phyloP scores from a whole-genome alignment of 2,329 filamentous ascomycete species.

The Hypoxylon sp. region DNA sequence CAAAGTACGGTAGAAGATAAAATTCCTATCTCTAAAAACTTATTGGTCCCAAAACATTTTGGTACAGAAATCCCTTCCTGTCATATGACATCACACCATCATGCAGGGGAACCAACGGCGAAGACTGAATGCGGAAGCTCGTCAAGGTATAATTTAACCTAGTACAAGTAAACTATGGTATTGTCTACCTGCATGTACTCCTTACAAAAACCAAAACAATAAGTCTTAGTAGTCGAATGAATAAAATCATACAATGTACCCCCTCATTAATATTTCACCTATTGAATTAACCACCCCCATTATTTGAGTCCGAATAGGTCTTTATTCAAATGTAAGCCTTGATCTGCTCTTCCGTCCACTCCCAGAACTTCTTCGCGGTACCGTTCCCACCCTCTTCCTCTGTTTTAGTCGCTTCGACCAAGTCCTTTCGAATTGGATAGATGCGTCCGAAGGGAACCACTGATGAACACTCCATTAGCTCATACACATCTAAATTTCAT shows the following conservation, averaged over 20 bases:
- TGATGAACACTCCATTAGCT: slow-evolving; percentile 30
- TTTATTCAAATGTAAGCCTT: slow-evolving; percentile 48
- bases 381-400: slow-evolving; percentile 58
- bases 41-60: background rate
- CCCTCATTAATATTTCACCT: background rate
- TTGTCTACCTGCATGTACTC: too few species aligned
- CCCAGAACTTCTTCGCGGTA: slow-evolving; percentile 59
- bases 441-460: slow-evolving; percentile 65
- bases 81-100: slow-evolving; percentile 13
- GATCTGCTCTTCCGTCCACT: slow-evolving; percentile 61
- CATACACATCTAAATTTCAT: background rate
- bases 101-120: background rate
- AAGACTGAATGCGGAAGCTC: background rate
- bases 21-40: slow-evolving; percentile 12
- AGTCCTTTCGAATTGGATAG: slow-evolving; percentile 52
- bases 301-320: background rate
- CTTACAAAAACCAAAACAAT: background rate
- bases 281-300: background rate
- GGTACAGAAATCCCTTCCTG: background rate
- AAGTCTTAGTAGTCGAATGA: background rate
- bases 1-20: slow-evolving; percentile 32
- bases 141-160: background rate
- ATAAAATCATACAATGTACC: background rate
- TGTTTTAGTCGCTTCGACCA: slow-evolving; percentile 51
- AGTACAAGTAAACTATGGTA: background rate